phyloP scores from a whole-genome alignment of 352 stramenopile species.

The Phytophthora fragariae region DNA sequence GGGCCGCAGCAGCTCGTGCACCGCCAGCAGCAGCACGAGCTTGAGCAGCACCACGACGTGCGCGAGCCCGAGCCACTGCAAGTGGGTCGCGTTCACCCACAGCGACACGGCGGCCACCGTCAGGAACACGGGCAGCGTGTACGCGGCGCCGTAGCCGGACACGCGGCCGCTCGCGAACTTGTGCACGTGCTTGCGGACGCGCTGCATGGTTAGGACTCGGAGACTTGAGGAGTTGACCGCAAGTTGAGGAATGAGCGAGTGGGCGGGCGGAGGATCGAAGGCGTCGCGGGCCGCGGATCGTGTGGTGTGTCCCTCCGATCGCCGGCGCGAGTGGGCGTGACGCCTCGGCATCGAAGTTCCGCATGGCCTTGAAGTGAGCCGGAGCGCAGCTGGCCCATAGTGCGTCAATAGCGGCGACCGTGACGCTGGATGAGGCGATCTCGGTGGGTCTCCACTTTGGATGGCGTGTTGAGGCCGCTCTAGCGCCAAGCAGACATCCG shows the following conservation, averaged over 20 bases:
- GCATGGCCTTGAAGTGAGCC: neutral
- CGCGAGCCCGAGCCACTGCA: conserved; percentile 34
- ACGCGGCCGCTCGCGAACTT: conserved; percentile 17
- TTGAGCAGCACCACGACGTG: conserved; percentile 32
- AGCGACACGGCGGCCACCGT: conserved; percentile 24
- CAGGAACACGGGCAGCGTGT: conserved; percentile 33
- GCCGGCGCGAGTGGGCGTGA: neutral
- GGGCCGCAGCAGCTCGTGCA: conserved; percentile 52
- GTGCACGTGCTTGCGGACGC: conserved; percentile 29
- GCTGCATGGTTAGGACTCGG: conserved; percentile 21
- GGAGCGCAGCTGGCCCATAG: too few relatives aligned
- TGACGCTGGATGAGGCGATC: neutral
- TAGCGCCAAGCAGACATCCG: conserved; percentile 13
- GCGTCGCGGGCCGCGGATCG: neutral
- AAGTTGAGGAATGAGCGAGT: conserved; percentile 27
- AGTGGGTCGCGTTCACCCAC: conserved; percentile 38
- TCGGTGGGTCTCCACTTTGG: neutral
- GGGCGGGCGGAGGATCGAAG: neutral
- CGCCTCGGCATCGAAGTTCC: neutral
- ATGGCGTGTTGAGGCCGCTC: neutral
- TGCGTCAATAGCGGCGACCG: neutral
- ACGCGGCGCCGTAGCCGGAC: conserved; percentile 27
- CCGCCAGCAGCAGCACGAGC: conserved; percentile 28
- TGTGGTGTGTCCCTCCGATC: conserved; percentile 26
- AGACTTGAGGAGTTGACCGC: conserved; percentile 2